phyloP scores from a whole-genome alignment of 352 stramenopile species.

The Globisporangium sylvaticum region DNA sequence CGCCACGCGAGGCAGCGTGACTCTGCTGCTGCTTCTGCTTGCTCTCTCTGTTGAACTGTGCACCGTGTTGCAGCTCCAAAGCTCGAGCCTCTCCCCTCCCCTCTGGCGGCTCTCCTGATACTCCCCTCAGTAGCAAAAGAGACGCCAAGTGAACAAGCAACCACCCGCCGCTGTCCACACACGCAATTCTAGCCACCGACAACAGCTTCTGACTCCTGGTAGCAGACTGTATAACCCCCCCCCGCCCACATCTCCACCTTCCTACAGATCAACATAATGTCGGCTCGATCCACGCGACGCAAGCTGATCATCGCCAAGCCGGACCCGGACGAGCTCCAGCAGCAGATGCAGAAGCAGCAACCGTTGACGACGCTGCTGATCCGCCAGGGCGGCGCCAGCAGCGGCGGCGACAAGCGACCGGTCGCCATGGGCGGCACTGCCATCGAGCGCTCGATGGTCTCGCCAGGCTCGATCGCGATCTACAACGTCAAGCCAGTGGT shows the following conservation, averaged over 20 bases:
- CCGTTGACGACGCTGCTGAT: conserved; percentile 35
- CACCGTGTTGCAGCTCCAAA: background rate
- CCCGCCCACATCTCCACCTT: background rate
- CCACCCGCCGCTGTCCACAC: background rate
- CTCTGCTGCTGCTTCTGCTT: background rate
- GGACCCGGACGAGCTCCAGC: conserved; percentile 12
- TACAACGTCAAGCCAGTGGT: conserved; percentile 54
- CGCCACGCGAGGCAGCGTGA: background rate
- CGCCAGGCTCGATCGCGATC: conserved; percentile 47
- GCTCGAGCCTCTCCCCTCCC: background rate
- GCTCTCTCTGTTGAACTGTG: background rate
- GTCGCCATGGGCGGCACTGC: conserved; percentile 57
- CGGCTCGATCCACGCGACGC: conserved; percentile 15
- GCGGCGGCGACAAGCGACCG: conserved; percentile 31
- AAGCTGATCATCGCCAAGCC: conserved; percentile 18
- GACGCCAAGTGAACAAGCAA: conserved; percentile 1
- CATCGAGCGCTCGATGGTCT: conserved; percentile 65
- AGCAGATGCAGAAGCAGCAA: conserved; percentile 16
- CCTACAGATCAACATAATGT: background rate
- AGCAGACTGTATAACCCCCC: background rate
- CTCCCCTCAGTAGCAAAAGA: conserved; percentile 14
- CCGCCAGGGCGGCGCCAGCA: conserved; percentile 21
- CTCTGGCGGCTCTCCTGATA: background rate
- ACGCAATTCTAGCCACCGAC: background rate
- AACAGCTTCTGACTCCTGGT: background rate